A percentile compares a stretch with the other conserved stretches of the same genome.
phyloP scores from a whole-genome alignment of 2,329 filamentous ascomycete species.

The Ascocoryne sarcoides region DNA sequence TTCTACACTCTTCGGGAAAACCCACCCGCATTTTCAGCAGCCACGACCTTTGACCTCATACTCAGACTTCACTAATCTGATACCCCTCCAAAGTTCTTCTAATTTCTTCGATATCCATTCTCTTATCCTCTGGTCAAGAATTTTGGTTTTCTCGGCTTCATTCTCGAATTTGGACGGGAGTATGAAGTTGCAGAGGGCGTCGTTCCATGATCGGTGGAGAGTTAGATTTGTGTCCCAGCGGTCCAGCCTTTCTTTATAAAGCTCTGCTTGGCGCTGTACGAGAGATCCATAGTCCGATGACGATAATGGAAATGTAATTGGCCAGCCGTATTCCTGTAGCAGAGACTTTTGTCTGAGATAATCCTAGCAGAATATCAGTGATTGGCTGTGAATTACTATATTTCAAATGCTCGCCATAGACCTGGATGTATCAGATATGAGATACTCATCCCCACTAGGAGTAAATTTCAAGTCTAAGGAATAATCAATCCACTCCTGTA shows the following conservation, averaged over 20 bases:
- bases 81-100: conserved; percentile 1
- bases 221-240: not conserved
- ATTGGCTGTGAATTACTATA: not conserved
- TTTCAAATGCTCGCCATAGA: conserved; percentile 4
- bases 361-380: not conserved
- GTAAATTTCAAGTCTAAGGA: conserved; percentile 1
- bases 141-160: not conserved
- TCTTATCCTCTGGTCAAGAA: conserved; percentile 2
- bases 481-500: conserved; percentile 9
- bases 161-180: not conserved
- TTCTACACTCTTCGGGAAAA: no score
- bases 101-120: conserved; percentile 4
- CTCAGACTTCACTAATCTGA: conserved; percentile 1
- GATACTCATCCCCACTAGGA: conserved; percentile 4
- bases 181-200: not conserved
- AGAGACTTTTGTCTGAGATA: conserved; percentile 2
- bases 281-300: not conserved
- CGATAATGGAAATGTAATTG: conserved; percentile 6
- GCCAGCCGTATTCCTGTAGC: conserved; percentile 7
- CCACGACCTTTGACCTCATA: no score
- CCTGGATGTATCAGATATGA: conserved; percentile 2
- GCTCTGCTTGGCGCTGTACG: conserved; percentile 1
- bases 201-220: not conserved
- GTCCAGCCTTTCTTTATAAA: not conserved
- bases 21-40: no score